Conservation (phyloP, 306 rosid species). For the Sesbania bispinosa region DNA sequence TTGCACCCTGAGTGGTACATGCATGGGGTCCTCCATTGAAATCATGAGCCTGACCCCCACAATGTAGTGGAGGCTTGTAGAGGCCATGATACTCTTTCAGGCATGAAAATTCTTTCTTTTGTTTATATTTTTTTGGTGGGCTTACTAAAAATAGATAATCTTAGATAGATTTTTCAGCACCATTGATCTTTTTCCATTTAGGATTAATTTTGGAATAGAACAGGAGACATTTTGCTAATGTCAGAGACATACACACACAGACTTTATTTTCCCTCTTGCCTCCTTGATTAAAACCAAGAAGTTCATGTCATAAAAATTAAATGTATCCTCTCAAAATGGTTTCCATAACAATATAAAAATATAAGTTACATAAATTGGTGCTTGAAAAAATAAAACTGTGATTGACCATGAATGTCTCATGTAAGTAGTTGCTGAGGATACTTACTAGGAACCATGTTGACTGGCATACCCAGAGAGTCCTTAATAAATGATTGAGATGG, state of each 20-base stretch:
- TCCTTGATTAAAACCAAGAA: background rate
- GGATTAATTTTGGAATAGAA: background rate
- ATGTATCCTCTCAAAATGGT: background rate
- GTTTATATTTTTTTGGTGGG: background rate
- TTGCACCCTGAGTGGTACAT: conserved; percentile 62
- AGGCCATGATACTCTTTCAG: conserved; percentile 37
- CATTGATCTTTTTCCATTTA: conserved; percentile 10
- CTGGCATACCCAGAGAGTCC: conserved; percentile 69
- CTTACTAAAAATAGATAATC: conserved; percentile 25
- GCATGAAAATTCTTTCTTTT: conserved; percentile 14
- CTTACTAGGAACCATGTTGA: conserved; percentile 95
- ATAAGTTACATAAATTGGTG: background rate
- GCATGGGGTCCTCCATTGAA: conserved; percentile 67
- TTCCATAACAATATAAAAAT: background rate
- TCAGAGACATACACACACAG: background rate
- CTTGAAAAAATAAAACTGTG: background rate
- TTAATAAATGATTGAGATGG: conserved; percentile 80
- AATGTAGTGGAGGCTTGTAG: conserved; percentile 51
- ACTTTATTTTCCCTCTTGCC: background rate
- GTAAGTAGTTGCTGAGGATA: conserved; percentile 13
- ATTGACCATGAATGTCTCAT: background rate
- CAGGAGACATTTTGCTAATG: background rate
- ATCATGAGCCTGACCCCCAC: conserved; percentile 48
- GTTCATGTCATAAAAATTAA: background rate
- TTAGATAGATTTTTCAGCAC: background rate